Evolutionary conservation across 2,329 filamentous ascomycete species (phyloP).

Genomic region (Teratosphaeria pseudoeucalypti): DNA sequence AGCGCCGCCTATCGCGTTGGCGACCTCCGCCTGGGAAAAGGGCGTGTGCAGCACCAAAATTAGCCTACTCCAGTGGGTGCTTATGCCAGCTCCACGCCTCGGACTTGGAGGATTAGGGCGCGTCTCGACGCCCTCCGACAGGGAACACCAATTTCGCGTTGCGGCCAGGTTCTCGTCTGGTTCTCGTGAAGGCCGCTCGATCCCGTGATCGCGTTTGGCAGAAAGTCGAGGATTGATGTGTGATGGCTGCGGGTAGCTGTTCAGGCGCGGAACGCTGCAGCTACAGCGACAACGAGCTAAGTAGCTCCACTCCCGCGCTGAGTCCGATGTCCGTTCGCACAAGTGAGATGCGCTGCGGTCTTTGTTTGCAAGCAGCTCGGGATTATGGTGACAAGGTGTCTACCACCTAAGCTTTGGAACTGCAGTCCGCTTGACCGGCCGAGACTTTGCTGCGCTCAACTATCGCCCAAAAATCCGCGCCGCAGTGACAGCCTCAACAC

Average conservation of each 20-base stretch:
- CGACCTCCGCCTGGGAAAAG: conserved; percentile 14
- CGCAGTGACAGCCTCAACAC: too few relatives aligned
- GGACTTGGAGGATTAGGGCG: background rate
- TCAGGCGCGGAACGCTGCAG: background rate
- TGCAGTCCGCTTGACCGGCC: background rate
- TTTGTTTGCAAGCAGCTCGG: background rate
- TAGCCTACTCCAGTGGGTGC: background rate
- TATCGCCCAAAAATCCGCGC: background rate
- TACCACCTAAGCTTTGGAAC: background rate
- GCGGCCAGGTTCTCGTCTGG: background rate
- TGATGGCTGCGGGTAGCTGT: background rate
- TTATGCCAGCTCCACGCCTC: background rate
- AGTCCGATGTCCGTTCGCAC: background rate
- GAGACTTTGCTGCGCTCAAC: background rate
- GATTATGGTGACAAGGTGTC: background rate
- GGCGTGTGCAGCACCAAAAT: conserved; percentile 1
- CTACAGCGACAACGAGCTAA: background rate
- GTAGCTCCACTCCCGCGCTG: background rate
- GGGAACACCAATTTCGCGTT: background rate
- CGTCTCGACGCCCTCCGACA: background rate
- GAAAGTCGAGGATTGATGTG: background rate
- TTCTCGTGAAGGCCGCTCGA: background rate
- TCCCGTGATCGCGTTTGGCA: background rate
- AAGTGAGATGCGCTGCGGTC: background rate
- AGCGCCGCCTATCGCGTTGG: conserved; percentile 14